Evolutionary conservation across 805 yeast species (phyloP), one percentile per base, ranked within the genome.

Genomic region (Wickerhamiella parazyma): DNA sequence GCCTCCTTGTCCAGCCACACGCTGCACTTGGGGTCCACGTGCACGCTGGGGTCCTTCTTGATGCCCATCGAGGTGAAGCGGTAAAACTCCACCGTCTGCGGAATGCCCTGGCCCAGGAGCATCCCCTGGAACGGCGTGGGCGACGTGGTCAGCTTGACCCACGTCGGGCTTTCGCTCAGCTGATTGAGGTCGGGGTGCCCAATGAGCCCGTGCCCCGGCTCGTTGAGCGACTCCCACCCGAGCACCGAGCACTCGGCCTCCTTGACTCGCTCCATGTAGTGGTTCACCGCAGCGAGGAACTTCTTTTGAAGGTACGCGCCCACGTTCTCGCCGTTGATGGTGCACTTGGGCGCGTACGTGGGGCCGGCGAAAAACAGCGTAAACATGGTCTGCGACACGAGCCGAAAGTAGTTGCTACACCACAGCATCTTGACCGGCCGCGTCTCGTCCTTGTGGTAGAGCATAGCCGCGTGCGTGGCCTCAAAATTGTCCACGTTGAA

Each of bases 171-270:
- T 4, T 38, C 36, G 8, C 55, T 52, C 31, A 49, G 42, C 42
- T 38, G 37, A 42, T 38, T 65, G 24, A 87, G 60, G 55, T 82
- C 69, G 3, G 63, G 61, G 39, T 70, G 69, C 0, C 89, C 94
- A 41, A 80, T 69, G 45, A 76, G 69, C 0, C 96, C 95, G 40
- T 65, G 57, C 51, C 75, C 80, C 9, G 95, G 95, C 59, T 86
- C 96, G 57, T 86, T 86, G 64, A 87, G 57, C 39, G 81, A 70
- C 62, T 86, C 96, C 42, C 83, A 67, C 1, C 94, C 95, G 8
- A 80, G 48, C 2, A 83, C 60, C n/a, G 59, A 14, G 71, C 69
- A 50, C 35, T 53, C 50, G 8, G 59, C 57, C 10, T 45, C 52
- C 33, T 46, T 25, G 71, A 76, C 40, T 53, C 62, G 47, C 57